These are phyloP conservation scores for Telfairia occidentalis DNA, from an alignment of 331 rosid genomes.

Conservation along the genomic window DNA sequence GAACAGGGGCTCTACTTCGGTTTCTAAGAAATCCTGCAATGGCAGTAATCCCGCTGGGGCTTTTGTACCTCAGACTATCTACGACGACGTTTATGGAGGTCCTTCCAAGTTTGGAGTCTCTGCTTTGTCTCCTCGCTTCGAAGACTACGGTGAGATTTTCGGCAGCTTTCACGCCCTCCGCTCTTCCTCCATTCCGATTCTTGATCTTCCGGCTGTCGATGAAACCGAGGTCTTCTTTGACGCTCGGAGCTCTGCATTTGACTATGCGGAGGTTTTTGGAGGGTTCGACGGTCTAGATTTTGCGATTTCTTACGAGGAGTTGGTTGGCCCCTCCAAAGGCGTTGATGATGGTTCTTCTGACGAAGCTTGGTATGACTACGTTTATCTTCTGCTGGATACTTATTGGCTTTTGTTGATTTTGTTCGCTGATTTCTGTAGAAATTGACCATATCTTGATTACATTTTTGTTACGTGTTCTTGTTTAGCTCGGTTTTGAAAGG, in stretches of 20 bases:
- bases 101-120: constrained; percentile 63
- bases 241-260: constrained; percentile 47
- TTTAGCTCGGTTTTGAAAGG: background rate
- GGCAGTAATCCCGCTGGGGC: constrained; percentile 22
- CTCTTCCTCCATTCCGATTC: constrained; percentile 75
- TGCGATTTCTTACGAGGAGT: constrained; percentile 52
- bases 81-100: constrained; percentile 88
- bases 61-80: constrained; percentile 31
- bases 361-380: constrained; percentile 68
- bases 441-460: background rate
- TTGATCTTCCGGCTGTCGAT: constrained; percentile 70
- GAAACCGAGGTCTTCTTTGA: constrained; percentile 57
- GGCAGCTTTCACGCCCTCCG: constrained; percentile 64
- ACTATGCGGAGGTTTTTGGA: constrained; percentile 73
- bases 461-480: background rate
- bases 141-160: constrained; percentile 92
- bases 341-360: constrained; percentile 33
- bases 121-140: constrained; percentile 69
- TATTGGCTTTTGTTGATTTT: constrained; percentile 1
- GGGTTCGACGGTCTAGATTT: constrained; percentile 45
- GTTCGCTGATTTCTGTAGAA: constrained; percentile 3
- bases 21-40: constrained; percentile 41
- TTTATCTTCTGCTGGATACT: constrained; percentile 5
- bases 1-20: constrained; percentile 31
- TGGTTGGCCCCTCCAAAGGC: constrained; percentile 35